A percentile compares a stretch with the other conserved stretches of the same genome.
These are phyloP conservation scores for Nadsonia fulvescens DNA, from an alignment of 805 yeast species.

Conservation along the genomic window DNA sequence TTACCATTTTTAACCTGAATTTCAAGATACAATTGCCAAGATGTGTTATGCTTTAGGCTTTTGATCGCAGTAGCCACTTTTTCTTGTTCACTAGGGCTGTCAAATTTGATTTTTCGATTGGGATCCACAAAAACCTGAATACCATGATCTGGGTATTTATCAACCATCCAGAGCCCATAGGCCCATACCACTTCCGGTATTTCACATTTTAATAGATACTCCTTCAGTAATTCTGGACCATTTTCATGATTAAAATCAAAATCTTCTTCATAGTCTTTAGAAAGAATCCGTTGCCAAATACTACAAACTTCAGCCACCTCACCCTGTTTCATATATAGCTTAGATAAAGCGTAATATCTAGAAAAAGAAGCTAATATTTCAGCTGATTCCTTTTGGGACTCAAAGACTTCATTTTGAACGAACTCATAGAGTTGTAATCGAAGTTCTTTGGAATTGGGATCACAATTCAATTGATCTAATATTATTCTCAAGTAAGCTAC, in stretches of 20 bases:
- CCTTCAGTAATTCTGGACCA: conserved; percentile 15
- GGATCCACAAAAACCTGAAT: conserved; percentile 17
- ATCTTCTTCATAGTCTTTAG: conserved; percentile 13
- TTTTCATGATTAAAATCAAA: conserved; percentile 10
- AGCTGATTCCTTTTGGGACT: conserved; percentile 12
- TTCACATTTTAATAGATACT: conserved; percentile 11
- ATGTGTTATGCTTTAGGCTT: conserved; percentile 16
- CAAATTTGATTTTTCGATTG: conserved; percentile 9
- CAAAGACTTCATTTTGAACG: conserved; percentile 13
- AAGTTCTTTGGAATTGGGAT: too few relatives aligned
- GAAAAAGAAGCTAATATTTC: conserved; percentile 11
- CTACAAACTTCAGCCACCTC: conserved; percentile 14
- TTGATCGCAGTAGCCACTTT: conserved; percentile 16
- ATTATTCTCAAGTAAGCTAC: conserved; percentile 15
- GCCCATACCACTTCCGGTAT: conserved; percentile 21
- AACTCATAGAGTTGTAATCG: conserved; percentile 12
- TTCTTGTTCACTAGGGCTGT: conserved; percentile 13
- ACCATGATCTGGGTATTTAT: conserved; percentile 16
- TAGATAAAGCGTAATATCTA: conserved; percentile 14
- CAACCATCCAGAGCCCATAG: conserved; percentile 19
- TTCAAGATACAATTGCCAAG: conserved; percentile 21
- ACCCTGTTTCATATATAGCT: conserved; percentile 13
- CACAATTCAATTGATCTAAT: conserved; percentile 9
- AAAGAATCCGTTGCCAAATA: conserved; percentile 6
- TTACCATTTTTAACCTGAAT: conserved; percentile 15